Evolutionary conservation across 208 protist species (phyloP).

Genomic region (Leishmania gerbilli): DNA sequence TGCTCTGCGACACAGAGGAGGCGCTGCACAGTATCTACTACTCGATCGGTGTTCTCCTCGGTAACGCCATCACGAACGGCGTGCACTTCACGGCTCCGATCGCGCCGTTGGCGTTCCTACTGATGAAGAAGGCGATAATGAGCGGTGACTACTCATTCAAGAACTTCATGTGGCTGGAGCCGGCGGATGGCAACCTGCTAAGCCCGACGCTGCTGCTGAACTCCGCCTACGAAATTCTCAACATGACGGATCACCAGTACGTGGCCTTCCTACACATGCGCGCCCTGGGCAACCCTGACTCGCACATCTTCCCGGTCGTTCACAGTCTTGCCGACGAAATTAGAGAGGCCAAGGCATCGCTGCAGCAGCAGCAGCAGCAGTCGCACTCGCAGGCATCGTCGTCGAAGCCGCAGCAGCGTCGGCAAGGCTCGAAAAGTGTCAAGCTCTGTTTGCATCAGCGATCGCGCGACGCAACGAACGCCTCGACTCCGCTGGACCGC

Average conservation of each 20-base stretch:
- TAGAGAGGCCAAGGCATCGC: constrained; percentile 10
- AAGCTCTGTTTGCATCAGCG: not conserved
- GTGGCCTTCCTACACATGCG: constrained; percentile 32
- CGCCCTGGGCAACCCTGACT: constrained; percentile 20
- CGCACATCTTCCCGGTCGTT: constrained; percentile 39
- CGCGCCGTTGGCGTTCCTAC: constrained; percentile 49
- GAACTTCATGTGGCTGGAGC: constrained; percentile 48
- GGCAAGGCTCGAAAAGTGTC: not conserved
- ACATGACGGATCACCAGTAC: constrained; percentile 53
- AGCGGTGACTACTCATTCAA: constrained; percentile 43
- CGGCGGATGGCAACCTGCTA: constrained; percentile 58
- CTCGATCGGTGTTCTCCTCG: constrained; percentile 53
- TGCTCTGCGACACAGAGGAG: constrained; percentile 39
- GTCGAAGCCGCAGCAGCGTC: not conserved
- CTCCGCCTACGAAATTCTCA: constrained; percentile 43
- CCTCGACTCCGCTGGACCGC: not conserved
- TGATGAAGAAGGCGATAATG: constrained; percentile 46
- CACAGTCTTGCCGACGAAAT: constrained; percentile 26
- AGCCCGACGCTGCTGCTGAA: constrained; percentile 38
- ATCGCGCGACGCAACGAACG: not conserved
- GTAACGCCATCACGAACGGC: constrained; percentile 57
- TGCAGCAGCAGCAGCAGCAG: constrained; percentile 1
- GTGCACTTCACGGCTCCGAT: constrained; percentile 49
- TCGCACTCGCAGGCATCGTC: not conserved
- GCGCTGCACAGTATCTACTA: constrained; percentile 44